Base-by-base conservation (phyloP, 371 early-diverging fungal species). In the Mucor irregularis region DNA sequence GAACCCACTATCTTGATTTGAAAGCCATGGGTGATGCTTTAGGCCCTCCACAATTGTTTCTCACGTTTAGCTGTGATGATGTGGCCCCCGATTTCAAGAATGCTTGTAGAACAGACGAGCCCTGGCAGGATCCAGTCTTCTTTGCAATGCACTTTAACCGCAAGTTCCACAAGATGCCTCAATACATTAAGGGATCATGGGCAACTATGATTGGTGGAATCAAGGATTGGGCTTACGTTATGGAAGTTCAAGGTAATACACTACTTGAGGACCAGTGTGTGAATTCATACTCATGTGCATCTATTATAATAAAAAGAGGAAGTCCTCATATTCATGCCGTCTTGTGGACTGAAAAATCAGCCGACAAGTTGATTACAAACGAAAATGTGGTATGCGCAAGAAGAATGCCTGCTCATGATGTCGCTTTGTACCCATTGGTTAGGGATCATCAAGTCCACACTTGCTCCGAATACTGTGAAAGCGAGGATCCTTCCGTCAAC, bases 21-120 rank as follows among this genome's bases (percentile, higher is more conserved):
- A 19, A 49, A 25, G 11, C 25, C 0, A 28, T 49, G 11, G 49
- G 33, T 28, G 19, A 34, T 11, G 28, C 33, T 11, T 26, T 44
- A 16, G 50, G 49, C n/a, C 17, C 40, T 0, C 57, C 57, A 13
- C 57, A 57, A 19, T n/a, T 57, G 3, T 49, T 57, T 34, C 8
- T 57, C 0, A 57, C 57, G 4, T 45, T 58, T 22, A 29, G 29
- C 11, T 50, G 37, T 22, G 25, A 58, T 34, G 51, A 58, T 28
- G 16, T n/a, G 0, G 34, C 35, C n/a, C 9, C 16, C 0, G 22
- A 50, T n/a, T 16, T 58, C 1, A 19, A 34, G 3, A 16, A 21
- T 43, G 38, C 22, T 21, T 30, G 21, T 26, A 38, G 29, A 13
- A 17, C 37, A 2, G 7, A 58, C 0, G 2, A 44, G 4, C 28